Percentiles rank a stretch among this genome's conserved stretches.
Conservation (phyloP, 1,284 basidiomycete species). For the Sanghuangporus sanghuang region DNA sequence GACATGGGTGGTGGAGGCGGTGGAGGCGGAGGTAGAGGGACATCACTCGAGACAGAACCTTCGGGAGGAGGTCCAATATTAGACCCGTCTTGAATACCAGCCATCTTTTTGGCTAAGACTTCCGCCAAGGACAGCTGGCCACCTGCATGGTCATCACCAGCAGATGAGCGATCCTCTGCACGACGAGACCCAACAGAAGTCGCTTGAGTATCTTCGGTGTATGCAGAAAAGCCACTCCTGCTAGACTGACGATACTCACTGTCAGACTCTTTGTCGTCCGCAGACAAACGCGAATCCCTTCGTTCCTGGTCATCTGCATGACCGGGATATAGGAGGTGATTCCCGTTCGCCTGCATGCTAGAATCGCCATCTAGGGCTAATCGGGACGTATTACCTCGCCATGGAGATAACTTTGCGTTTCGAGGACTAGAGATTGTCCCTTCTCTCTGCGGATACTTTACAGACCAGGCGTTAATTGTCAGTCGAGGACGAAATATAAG, state of each 20-base stretch:
- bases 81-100: slow-evolving; percentile 1
- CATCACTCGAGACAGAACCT: background rate
- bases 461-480: background rate
- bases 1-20: slow-evolving; percentile 30
- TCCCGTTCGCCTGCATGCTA: slow-evolving; percentile 31
- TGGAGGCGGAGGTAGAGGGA: slow-evolving; percentile 21
- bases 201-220: slow-evolving; percentile 44
- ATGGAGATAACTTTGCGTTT: slow-evolving; percentile 61
- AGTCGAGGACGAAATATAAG: slow-evolving; percentile 9
- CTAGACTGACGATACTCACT: slow-evolving; percentile 53
- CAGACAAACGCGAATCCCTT: slow-evolving; percentile 26
- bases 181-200: slow-evolving; percentile 52
- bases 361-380: slow-evolving; percentile 27
- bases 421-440: slow-evolving; percentile 56
- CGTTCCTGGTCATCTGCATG: slow-evolving; percentile 35
- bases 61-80: background rate
- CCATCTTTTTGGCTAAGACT: slow-evolving; percentile 14
- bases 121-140: slow-evolving; percentile 14
- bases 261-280: slow-evolving; percentile 46
- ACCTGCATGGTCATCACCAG: slow-evolving; percentile 23
- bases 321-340: slow-evolving; percentile 39
- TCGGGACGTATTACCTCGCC: slow-evolving; percentile 36
- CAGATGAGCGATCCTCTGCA: slow-evolving; percentile 28
- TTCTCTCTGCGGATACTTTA: slow-evolving; percentile 51
- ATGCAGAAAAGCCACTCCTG: slow-evolving; percentile 41